These are phyloP conservation scores for Leptographium procerum DNA, from an alignment of 2,329 filamentous ascomycete genomes.

Conservation along the genomic window DNA sequence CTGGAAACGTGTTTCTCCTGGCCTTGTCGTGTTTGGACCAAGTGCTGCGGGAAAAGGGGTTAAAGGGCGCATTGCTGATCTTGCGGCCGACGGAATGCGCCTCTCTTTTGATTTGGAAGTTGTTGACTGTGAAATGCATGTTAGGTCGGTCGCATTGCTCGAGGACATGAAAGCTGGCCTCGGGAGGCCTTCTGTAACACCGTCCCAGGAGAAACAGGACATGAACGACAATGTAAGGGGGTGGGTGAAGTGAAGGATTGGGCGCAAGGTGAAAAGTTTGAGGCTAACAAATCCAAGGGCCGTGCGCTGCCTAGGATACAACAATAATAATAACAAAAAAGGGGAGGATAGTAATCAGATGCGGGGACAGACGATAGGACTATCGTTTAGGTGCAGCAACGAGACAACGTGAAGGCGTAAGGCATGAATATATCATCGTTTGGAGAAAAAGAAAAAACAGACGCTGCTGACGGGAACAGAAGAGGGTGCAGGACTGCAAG, in stretches of 20 bases:
- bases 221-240: background rate
- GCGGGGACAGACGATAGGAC: too few species aligned
- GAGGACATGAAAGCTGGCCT: background rate
- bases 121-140: conserved; percentile 29
- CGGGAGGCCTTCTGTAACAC: background rate
- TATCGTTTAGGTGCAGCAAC: too few species aligned
- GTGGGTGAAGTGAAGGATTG: background rate
- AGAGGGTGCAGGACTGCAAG: too few species aligned
- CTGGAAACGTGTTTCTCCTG: conserved; percentile 21
- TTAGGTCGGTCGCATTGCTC: conserved; percentile 4
- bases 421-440: too few species aligned
- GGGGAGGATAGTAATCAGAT: too few species aligned
- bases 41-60: conserved; percentile 32
- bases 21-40: conserved; percentile 18
- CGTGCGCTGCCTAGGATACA: too few species aligned
- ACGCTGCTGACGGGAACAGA: too few species aligned
- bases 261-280: background rate
- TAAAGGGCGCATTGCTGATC: conserved; percentile 27
- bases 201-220: background rate
- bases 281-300: background rate
- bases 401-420: too few species aligned
- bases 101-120: conserved; percentile 30
- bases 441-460: too few species aligned
- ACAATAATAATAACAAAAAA: too few species aligned
- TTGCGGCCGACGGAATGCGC: conserved; percentile 31